Conservation (phyloP, 163 green algal species). For the Volvox carteri region DNA sequence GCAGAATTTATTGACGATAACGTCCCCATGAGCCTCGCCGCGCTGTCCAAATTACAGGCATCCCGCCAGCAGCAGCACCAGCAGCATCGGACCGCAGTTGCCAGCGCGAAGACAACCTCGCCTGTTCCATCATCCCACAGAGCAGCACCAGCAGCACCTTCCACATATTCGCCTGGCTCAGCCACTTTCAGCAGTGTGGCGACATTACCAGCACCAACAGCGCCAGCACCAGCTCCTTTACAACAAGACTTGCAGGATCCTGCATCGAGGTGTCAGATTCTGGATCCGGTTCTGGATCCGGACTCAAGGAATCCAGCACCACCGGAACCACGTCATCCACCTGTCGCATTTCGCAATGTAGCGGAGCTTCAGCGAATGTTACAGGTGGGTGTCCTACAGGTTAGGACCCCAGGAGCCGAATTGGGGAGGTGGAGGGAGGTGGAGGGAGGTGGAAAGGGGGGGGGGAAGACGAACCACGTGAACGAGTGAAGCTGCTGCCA, state of each 20-base stretch:
- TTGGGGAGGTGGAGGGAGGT: not conserved
- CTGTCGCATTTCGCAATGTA: conserved; percentile 8
- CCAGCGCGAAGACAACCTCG: no score
- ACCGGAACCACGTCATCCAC: not conserved
- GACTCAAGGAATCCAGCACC: no score
- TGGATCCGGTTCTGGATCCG: not conserved
- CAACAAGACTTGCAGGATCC: not conserved
- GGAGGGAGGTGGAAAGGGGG: not conserved
- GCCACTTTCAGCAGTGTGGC: no score
- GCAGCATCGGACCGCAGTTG: no score
- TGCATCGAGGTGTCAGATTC: not conserved
- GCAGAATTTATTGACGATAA: no score
- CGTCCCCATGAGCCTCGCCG: conserved; percentile 4
- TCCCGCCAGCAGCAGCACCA: not conserved
- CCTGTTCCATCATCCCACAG: no score
- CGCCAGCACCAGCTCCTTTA: not conserved
- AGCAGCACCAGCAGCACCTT: no score
- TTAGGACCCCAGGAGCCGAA: not conserved
- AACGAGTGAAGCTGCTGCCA: not conserved
- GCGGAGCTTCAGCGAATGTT: conserved; percentile 21
- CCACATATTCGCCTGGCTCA: no score
- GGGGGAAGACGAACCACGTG: not conserved
- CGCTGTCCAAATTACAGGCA: not conserved
- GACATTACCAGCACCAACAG: not conserved
- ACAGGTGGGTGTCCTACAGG: not conserved